Evolutionary conservation across 306 rosid species (phyloP).

Genomic region (Rosa persica): DNA sequence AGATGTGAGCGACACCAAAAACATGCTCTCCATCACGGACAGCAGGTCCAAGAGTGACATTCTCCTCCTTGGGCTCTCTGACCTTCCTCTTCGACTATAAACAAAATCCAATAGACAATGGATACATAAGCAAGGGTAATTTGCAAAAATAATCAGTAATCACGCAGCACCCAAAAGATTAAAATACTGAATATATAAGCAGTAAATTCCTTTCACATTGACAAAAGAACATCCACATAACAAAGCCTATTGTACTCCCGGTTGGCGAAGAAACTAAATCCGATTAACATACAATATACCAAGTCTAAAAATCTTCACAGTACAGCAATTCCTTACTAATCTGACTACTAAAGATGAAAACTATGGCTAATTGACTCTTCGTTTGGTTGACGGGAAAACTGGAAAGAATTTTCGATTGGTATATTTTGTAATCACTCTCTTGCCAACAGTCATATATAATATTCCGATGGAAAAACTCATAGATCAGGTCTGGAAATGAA

Average conservation of each 20-base stretch:
- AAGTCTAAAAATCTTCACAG: neutral
- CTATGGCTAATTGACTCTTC: neutral
- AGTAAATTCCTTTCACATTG: no score
- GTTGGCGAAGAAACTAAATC: neutral
- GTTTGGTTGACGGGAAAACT: constrained; percentile 10
- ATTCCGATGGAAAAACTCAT: neutral
- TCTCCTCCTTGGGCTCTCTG: constrained; percentile 58
- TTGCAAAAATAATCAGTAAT: neutral
- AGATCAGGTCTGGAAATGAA: neutral
- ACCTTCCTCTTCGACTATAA: constrained; percentile 43
- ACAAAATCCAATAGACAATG: neutral
- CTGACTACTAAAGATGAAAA: neutral
- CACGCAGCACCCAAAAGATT: neutral
- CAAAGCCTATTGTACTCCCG: no score
- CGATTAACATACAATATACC: neutral
- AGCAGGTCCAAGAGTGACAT: constrained; percentile 48
- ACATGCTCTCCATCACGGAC: constrained; percentile 51
- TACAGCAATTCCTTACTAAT: neutral
- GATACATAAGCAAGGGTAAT: neutral
- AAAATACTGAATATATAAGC: neutral
- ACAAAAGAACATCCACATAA: no score
- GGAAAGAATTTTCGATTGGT: neutral
- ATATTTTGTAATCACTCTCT: neutral
- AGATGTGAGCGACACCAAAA: constrained; percentile 51
- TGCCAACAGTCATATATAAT: neutral